Evolutionary conservation across 139 green algal species (phyloP).

Genomic region (Haematococcus lacustris): DNA sequence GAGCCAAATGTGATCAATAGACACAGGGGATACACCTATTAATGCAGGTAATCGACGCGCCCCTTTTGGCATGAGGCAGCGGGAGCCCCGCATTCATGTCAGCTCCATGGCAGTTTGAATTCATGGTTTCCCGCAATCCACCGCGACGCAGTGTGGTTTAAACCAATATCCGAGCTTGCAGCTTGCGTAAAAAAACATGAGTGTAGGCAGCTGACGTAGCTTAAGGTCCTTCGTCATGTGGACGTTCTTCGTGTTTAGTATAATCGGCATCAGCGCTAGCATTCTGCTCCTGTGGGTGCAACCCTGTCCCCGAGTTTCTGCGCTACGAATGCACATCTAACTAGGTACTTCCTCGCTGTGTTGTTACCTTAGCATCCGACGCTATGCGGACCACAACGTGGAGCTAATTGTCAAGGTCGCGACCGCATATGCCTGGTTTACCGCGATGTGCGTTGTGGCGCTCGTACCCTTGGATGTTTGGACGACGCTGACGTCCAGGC

Average conservation of each 20-base stretch:
- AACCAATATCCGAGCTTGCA: too few species aligned
- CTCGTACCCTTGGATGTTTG: constrained; percentile 81
- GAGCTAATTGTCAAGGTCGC: constrained; percentile 36
- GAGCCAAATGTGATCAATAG: too few species aligned
- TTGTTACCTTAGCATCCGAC: constrained; percentile 40
- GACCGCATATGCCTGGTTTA: constrained; percentile 72
- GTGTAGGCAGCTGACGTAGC: too few species aligned
- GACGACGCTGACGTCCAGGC: constrained; percentile 30
- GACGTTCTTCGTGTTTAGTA: background rate
- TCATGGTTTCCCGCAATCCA: too few species aligned
- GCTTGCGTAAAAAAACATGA: too few species aligned
- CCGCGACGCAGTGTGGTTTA: too few species aligned
- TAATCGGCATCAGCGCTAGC: background rate
- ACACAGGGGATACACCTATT: too few species aligned
- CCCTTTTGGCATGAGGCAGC: too few species aligned
- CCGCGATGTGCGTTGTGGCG: constrained; percentile 72
- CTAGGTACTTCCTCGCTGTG: too few species aligned
- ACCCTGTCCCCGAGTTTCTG: background rate
- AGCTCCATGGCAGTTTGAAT: too few species aligned
- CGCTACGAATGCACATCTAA: background rate
- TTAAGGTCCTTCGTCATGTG: background rate
- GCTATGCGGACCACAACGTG: constrained; percentile 54
- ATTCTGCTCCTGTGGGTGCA: background rate
- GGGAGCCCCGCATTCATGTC: too few species aligned
- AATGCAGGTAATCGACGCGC: too few species aligned